These are phyloP conservation scores for Alternaria angustiovoidea DNA, from an alignment of 2,329 filamentous ascomycete genomes.

Conservation along the genomic window DNA sequence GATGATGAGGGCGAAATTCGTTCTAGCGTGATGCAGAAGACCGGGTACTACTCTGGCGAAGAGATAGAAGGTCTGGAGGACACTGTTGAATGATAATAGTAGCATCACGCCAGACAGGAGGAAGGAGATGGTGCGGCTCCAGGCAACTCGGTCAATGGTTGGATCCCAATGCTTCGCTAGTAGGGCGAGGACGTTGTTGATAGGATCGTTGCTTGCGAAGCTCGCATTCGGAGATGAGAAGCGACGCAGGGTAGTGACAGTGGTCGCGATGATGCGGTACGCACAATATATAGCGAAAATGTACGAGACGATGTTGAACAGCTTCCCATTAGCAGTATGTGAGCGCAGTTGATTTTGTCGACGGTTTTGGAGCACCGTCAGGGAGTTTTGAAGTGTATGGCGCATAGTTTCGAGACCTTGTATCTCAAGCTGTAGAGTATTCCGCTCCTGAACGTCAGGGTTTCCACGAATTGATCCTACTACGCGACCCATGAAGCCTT, in stretches of 20 bases:
- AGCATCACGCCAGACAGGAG: constrained; percentile 84
- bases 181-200: constrained; percentile 82
- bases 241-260: constrained; percentile 72
- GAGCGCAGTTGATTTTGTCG: constrained; percentile 71
- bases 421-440: constrained; percentile 74
- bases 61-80: constrained; percentile 84
- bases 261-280: constrained; percentile 80
- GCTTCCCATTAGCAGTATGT: constrained; percentile 70
- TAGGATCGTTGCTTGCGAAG: constrained; percentile 78
- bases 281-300: constrained; percentile 83
- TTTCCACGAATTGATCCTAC: constrained; percentile 74
- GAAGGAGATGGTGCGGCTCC: constrained; percentile 87
- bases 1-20: constrained; percentile 79
- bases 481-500: constrained; percentile 76
- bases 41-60: constrained; percentile 77
- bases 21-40: constrained; percentile 77
- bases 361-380: constrained; percentile 69
- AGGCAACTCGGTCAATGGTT: constrained; percentile 79
- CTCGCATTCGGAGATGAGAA: constrained; percentile 58
- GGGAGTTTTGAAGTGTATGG: constrained; percentile 70
- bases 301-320: constrained; percentile 70
- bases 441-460: constrained; percentile 61
- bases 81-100: constrained; percentile 79
- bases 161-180: constrained; percentile 86
- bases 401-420: constrained; percentile 83